phyloP scores from a whole-genome alignment of 2,329 filamentous ascomycete genomes.

The Clonostachys sp. region DNA sequence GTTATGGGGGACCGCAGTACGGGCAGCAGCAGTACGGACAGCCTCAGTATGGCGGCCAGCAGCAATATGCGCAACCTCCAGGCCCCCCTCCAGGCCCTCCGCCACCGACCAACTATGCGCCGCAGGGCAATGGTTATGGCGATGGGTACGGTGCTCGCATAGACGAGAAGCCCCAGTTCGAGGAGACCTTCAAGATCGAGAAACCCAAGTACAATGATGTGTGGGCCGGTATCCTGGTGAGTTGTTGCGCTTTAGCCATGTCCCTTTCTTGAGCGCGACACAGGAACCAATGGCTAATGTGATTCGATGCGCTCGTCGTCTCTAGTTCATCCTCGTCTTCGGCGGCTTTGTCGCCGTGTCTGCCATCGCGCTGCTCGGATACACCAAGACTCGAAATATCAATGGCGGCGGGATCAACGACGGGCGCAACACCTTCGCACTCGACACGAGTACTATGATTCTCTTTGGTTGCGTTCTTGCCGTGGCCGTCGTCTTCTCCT shows the following conservation, averaged over 20 bases:
- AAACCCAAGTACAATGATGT: conserved; percentile 86
- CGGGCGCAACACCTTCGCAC: conserved; percentile 56
- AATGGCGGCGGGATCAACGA: conserved; percentile 73
- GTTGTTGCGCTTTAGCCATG: conserved; percentile 10
- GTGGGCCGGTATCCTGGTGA: conserved; percentile 79
- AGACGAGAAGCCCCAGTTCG: conserved; percentile 56
- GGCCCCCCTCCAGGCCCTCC: conserved; percentile 13
- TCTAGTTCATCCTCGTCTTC: conserved; percentile 65
- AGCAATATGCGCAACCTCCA: conserved; percentile 16
- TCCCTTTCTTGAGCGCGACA: not conserved
- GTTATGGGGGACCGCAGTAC: conserved; percentile 8
- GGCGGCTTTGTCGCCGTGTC: conserved; percentile 74
- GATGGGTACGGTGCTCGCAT: conserved; percentile 16
- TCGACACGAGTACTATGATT: conserved; percentile 81
- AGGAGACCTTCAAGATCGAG: conserved; percentile 77
- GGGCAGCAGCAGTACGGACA: conserved; percentile 6
- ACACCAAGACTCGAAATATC: conserved; percentile 56
- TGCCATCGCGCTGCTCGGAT: conserved; percentile 70
- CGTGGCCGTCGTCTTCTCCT: conserved; percentile 71
- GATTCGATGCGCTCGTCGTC: not conserved
- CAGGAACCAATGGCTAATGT: not conserved
- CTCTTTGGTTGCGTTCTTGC: conserved; percentile 76
- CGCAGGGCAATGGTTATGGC: conserved; percentile 9
- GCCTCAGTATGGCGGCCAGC: conserved; percentile 10
- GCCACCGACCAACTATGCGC: conserved; percentile 15